These are phyloP conservation scores for Talaromyces nanjingensis DNA, from an alignment of 495 filamentous ascomycete genomes.

Conservation along the genomic window DNA sequence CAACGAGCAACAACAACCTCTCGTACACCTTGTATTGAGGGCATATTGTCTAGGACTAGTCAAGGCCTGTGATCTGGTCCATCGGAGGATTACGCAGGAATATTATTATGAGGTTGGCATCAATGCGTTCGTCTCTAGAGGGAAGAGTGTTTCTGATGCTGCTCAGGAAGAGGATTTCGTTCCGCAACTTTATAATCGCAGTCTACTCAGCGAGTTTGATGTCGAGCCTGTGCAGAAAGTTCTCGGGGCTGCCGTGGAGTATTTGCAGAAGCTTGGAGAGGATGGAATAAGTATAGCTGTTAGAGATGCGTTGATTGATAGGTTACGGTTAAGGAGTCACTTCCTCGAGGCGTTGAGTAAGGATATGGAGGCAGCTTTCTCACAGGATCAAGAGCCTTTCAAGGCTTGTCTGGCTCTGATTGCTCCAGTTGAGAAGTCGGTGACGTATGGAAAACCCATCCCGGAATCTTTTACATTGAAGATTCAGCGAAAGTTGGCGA, in stretches of 20 bases:
- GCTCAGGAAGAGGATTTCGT: slow-evolving; percentile 91
- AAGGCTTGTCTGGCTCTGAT: slow-evolving; percentile 37
- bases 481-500: slow-evolving; percentile 81
- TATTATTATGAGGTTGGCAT: slow-evolving; percentile 78
- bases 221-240: slow-evolving; percentile 47
- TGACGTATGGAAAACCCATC: slow-evolving; percentile 56
- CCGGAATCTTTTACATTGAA: slow-evolving; percentile 80
- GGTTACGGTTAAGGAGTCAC: slow-evolving; percentile 56
- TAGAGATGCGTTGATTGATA: slow-evolving; percentile 50
- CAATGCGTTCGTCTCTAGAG: slow-evolving; percentile 3
- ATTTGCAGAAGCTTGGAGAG: slow-evolving; percentile 40
- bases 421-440: slow-evolving; percentile 46
- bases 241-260: slow-evolving; percentile 51
- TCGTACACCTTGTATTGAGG: slow-evolving; percentile 62
- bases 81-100: slow-evolving; percentile 63
- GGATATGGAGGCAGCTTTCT: slow-evolving; percentile 35
- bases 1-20: slow-evolving; percentile 28
- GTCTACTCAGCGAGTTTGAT: slow-evolving; percentile 59
- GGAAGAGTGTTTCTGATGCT: slow-evolving; percentile 11
- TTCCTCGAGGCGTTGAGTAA: slow-evolving; percentile 50
- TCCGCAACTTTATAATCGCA: slow-evolving; percentile 77
- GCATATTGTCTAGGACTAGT: slow-evolving; percentile 82
- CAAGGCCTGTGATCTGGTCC: slow-evolving; percentile 76
- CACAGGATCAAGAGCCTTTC: slow-evolving; percentile 33
- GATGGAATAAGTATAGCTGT: slow-evolving; percentile 42